Percentiles rank a stretch among this genome's conserved stretches.
Conservation (phyloP, 768 basidiomycete species). For the Termitomyces sp. region DNA sequence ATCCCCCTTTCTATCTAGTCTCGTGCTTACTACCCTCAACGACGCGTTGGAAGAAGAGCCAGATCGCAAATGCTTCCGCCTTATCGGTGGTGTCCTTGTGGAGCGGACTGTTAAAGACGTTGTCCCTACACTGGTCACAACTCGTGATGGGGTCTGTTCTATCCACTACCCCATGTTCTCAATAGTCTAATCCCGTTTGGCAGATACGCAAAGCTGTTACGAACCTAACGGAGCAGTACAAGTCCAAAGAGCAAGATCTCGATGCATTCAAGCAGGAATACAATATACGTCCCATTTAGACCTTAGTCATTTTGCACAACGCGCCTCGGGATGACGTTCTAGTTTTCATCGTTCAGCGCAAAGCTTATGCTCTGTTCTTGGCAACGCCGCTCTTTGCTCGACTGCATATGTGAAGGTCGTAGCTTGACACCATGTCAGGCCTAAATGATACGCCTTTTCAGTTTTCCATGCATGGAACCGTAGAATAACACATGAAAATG, state of each 20-base stretch:
- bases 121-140: slow-evolving; percentile 85
- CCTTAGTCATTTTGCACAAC: neutral
- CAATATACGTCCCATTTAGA: slow-evolving; percentile 56
- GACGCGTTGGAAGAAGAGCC: slow-evolving; percentile 82
- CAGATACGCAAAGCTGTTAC: slow-evolving; percentile 82
- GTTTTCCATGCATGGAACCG: neutral
- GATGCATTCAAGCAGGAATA: slow-evolving; percentile 75
- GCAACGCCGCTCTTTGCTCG: neutral
- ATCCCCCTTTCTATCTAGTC: slow-evolving; percentile 34
- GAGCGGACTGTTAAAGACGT: slow-evolving; percentile 96
- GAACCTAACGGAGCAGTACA: slow-evolving; percentile 81
- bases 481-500: neutral
- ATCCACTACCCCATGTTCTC: neutral
- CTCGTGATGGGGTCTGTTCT: slow-evolving; percentile 71
- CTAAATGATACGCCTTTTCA: neutral
- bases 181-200: slow-evolving; percentile 13
- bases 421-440: neutral
- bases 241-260: slow-evolving; percentile 79
- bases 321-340: neutral
- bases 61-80: slow-evolving; percentile 90
- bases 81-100: slow-evolving; percentile 93
- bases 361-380: neutral
- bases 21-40: slow-evolving; percentile 83
- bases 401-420: neutral
- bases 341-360: neutral